Base-by-base conservation (phyloP, 208 protist genomes). In the Crithidia sp. region DNA sequence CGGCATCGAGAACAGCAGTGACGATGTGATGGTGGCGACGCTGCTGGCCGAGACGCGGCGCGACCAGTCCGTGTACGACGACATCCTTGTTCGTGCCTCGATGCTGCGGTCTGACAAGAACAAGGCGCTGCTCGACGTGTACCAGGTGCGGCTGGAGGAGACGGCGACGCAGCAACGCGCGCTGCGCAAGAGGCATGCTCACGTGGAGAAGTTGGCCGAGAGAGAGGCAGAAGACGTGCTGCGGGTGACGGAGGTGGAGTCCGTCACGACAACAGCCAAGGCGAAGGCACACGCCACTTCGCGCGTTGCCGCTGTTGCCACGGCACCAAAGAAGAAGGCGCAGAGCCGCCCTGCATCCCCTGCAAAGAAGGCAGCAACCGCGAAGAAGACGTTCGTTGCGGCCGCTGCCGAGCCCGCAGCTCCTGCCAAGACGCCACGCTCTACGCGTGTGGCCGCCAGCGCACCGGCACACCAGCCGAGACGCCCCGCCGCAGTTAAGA, bases 41-140 rank as follows among this genome's bases (percentile, higher is more conserved):
- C 59, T 88, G 79, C 78, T 95, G 3, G 80, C 82, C 3, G 81
- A 87, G 61, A 92, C 88, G 10, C 81, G 90, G n/a, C 28, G 52
- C 39, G 75, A 76, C 10, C 74, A 79, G 14, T 92, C 82, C 5
- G 90, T 95, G 12, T 95, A 95, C 70, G 90, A 95, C 76, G 88
- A 93, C 77, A 73, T 93, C 9, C 74, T 95, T 28, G 67, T 83
- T 6, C 73, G 88, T 16, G 87, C 87, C 0, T 57, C 79, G 10
- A 56, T 78, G 45, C 82, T 95, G 60, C 87, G 90, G 16, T 66
- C 74, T 3, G 19, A 61, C 36, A 58, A 67, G 9, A 59, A 49
- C 59, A 85, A 77, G 50, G 62, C 43, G 44, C 50, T 45, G 17
- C 72, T 81, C 12, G 14, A 52, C 2, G 14, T 74, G 10, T 84